Percentiles rank a stretch among this genome's conserved stretches.
Evolutionary conservation across 768 basidiomycete species (phyloP).

Genomic region (Russula lepida): DNA sequence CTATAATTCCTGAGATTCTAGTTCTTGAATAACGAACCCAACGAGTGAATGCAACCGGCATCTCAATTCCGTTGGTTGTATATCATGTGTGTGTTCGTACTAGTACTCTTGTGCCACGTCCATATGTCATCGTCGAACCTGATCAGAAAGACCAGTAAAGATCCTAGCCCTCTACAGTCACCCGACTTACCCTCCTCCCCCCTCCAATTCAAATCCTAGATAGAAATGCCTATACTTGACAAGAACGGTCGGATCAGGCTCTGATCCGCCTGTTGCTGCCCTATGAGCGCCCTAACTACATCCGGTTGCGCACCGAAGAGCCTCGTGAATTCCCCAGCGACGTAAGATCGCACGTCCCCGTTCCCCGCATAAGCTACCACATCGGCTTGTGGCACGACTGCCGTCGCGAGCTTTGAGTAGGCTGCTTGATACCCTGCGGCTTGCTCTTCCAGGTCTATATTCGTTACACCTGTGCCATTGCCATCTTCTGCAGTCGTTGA

Average conservation of each 20-base stretch:
- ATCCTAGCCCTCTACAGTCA: background rate
- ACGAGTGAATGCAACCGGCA: too few species aligned
- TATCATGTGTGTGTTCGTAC: too few species aligned
- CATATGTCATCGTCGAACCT: too few species aligned
- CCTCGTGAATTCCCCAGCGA: conserved; percentile 36
- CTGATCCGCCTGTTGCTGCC: conserved; percentile 19
- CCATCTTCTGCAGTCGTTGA: conserved; percentile 37
- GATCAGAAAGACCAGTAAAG: too few species aligned
- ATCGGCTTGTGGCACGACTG: conserved; percentile 50
- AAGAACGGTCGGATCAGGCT: conserved; percentile 26
- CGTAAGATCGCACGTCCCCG: conserved; percentile 46
- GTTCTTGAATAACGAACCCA: too few species aligned
- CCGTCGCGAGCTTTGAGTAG: conserved; percentile 85
- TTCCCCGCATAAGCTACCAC: conserved; percentile 53
- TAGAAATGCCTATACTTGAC: conserved; percentile 27
- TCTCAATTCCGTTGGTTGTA: too few species aligned
- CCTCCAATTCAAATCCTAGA: conserved; percentile 17
- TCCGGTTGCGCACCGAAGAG: conserved; percentile 17
- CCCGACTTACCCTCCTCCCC: background rate
- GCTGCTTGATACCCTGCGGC: conserved; percentile 88
- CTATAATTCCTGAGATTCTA: too few species aligned
- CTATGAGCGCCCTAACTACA: conserved; percentile 22
- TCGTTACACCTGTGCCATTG: conserved; percentile 53
- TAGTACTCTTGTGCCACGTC: too few species aligned
- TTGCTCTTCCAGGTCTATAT: conserved; percentile 87